phyloP scores from a whole-genome alignment of 2,329 filamentous ascomycete genomes.

The Dothiorella sarmentorum region DNA sequence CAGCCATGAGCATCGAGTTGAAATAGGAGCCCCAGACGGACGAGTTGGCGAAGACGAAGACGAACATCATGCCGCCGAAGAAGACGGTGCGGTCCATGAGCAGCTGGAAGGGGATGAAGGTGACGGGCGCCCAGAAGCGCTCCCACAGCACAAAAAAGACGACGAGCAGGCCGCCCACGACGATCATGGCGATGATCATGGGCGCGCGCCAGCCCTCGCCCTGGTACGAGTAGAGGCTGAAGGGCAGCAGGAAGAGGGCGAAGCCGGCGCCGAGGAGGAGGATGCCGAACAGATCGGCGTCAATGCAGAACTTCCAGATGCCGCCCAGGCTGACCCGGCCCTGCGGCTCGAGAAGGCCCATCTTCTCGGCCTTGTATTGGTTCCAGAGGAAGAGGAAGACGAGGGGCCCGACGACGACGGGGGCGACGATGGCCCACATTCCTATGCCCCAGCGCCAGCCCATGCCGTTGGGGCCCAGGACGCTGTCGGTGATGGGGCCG shows the following conservation, averaged over 20 bases:
- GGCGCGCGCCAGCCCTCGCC: conserved; percentile 38
- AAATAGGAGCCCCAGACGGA: conserved; percentile 31
- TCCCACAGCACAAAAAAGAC: conserved; percentile 39
- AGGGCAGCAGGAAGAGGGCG: conserved; percentile 61
- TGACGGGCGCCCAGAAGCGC: conserved; percentile 36
- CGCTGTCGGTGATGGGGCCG: conserved; percentile 29
- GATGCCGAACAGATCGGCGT: conserved; percentile 19
- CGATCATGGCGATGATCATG: conserved; percentile 38
- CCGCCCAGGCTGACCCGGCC: conserved; percentile 6
- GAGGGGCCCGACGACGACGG: conserved; percentile 60
- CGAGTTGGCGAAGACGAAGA: conserved; percentile 21
- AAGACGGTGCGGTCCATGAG: conserved; percentile 50
- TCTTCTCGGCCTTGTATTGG: conserved; percentile 54
- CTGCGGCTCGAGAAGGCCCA: background rate
- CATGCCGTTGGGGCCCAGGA: conserved; percentile 46
- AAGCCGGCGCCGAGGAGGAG: conserved; percentile 55
- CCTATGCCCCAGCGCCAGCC: conserved; percentile 67
- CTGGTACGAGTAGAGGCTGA: conserved; percentile 40
- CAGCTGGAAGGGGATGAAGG: conserved; percentile 45
- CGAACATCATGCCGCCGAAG: conserved; percentile 53
- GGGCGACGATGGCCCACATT: conserved; percentile 62
- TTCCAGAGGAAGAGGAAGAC: conserved; percentile 57
- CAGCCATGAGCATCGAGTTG: conserved; percentile 33
- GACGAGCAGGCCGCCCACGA: conserved; percentile 35
- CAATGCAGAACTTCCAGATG: background rate